phyloP scores from a whole-genome alignment of 441 rosid species.

The Sinapis alba region DNA sequence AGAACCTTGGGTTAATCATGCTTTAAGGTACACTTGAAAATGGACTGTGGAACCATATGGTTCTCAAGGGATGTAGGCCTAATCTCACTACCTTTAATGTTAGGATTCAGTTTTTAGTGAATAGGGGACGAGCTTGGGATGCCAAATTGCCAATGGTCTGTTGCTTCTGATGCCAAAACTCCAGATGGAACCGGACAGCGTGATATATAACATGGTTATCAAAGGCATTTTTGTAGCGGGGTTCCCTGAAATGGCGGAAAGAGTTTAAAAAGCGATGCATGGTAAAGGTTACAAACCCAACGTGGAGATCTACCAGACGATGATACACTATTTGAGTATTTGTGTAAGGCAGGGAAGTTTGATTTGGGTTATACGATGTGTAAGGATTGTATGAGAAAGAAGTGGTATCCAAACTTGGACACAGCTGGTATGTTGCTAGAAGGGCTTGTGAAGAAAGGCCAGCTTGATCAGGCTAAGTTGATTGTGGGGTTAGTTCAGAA shows the following conservation, averaged over 20 bases:
- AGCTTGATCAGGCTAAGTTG: constrained; percentile 56
- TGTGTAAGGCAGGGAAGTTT: constrained; percentile 65
- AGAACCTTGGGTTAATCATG: too few species aligned
- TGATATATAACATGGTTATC: constrained; percentile 76
- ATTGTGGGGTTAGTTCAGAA: constrained; percentile 47
- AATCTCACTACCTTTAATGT: constrained; percentile 73
- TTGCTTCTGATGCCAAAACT: constrained; percentile 60
- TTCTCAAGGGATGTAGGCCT: constrained; percentile 70
- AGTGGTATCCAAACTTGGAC: constrained; percentile 62
- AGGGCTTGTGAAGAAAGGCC: constrained; percentile 55
- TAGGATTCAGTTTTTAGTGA: constrained; percentile 74
- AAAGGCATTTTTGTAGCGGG: constrained; percentile 75
- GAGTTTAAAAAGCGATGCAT: constrained; percentile 64
- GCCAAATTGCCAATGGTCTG: constrained; percentile 66
- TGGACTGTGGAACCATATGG: constrained; percentile 82
- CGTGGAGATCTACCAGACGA: constrained; percentile 71
- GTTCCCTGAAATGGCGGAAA: constrained; percentile 71
- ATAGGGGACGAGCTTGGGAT: constrained; percentile 62
- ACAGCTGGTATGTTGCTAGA: constrained; percentile 57
- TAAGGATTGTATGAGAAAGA: constrained; percentile 65
- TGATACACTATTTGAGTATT: constrained; percentile 83
- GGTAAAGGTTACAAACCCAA: constrained; percentile 55
- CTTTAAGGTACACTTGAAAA: too few species aligned
- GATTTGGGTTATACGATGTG: constrained; percentile 70
- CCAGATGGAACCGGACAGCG: constrained; percentile 57